phyloP scores from a whole-genome alignment of 306 rosid genomes.

The Quercus mongolica region DNA sequence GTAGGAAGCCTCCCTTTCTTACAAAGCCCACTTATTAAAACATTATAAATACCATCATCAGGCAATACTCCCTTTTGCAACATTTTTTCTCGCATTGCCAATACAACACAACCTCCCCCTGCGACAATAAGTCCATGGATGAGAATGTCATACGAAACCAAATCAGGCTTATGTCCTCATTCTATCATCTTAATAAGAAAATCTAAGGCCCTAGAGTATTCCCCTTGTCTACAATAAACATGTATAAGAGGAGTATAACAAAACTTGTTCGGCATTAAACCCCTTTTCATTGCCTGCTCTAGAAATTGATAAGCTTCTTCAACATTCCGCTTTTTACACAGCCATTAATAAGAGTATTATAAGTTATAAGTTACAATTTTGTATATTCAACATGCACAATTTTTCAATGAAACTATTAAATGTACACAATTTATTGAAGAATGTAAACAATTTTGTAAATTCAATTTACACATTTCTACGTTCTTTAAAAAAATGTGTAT shows the following conservation, averaged over 20 bases:
- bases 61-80: constrained; percentile 58
- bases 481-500: no score
- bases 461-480: no score
- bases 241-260: constrained; percentile 68
- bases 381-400: no score
- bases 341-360: constrained; percentile 53
- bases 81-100: constrained; percentile 60
- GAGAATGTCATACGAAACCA: constrained; percentile 71
- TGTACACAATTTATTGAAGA: no score
- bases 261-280: constrained; percentile 47
- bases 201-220: constrained; percentile 54
- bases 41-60: constrained; percentile 76
- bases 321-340: constrained; percentile 47
- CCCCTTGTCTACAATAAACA: constrained; percentile 59
- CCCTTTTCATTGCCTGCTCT: constrained; percentile 39
- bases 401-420: no score
- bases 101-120: constrained; percentile 65
- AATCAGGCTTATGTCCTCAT: constrained; percentile 55
- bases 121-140: constrained; percentile 62
- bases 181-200: constrained; percentile 61
- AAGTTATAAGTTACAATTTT: constrained; percentile 58
- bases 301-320: constrained; percentile 60
- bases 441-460: no score
- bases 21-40: constrained; percentile 72
- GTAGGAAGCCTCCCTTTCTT: constrained; percentile 70